Evolutionary conservation across 208 protist species (phyloP), one percentile per base, ranked within the genome.

Genomic region (Crithidia mellificae): DNA sequence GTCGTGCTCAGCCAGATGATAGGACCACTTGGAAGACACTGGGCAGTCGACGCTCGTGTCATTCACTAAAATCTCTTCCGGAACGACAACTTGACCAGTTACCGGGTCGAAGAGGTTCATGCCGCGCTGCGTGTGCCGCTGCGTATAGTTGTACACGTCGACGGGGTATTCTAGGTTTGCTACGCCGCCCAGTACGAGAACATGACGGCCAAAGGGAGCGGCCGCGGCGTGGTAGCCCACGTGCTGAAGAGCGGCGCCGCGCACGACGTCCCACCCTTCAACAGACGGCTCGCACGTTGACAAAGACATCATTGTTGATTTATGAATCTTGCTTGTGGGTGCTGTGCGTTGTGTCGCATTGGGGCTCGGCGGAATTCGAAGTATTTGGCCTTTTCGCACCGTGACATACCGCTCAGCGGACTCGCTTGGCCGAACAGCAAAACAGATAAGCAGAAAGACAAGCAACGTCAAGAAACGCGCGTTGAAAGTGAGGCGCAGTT

Each of bases 101-200:
- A 4, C 6, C 4, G 44, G 51, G n/a, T 74, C 29, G 24, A 64
- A 63, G 8, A 67, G 39, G 32, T 74, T 74, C 12, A 74, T 54
- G 14, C 50, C 39, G 8, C 68, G 68, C 56, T 47, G 41, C 2
- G 55, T 63, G 55, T 51, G 25, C 6, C 36, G 56, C 12, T 25
- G 8, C 6, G 36, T 41, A 55, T 64, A 72, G 47, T 38, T 62
- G 56, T 38, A 54, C 9, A 57, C 36, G 20, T 62, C 56, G 2
- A 63, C 36, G 3, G 39, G n/a, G 27, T 29, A 14, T 15, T 3
- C n/a, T 41, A 62, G 2, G 5, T n/a, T 25, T 0, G 51, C 27
- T 12, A 69, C 29, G 2, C 63, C 53, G 32, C 63, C 63, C 24
- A 69, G 11, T 2, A 69, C 53, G 1, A 69, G 41, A 12, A 69